These are phyloP conservation scores for Prunus fruticosa DNA, from an alignment of 306 rosid genomes.

Conservation along the genomic window DNA sequence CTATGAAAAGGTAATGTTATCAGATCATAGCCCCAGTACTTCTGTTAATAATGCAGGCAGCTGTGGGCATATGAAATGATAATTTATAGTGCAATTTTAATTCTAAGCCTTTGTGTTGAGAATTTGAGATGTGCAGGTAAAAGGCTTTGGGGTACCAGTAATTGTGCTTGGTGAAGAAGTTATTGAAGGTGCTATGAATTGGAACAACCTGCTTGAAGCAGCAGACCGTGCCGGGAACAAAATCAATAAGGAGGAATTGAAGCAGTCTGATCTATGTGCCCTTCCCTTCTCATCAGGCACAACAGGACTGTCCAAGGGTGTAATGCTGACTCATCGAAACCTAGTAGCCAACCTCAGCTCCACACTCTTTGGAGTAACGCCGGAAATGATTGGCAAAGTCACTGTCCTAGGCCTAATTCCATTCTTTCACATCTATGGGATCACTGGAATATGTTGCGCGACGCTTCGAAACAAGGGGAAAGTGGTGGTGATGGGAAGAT, in stretches of 20 bases:
- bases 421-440: constrained; percentile 89
- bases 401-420: constrained; percentile 80
- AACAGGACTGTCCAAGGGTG: constrained; percentile 90
- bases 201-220: constrained; percentile 77
- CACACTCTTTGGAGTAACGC: constrained; percentile 55
- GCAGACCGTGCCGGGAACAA: constrained; percentile 53
- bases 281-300: constrained; percentile 98
- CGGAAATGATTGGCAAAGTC: constrained; percentile 65
- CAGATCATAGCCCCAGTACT: background rate
- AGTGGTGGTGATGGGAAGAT: constrained; percentile 87
- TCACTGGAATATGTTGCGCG: constrained; percentile 92
- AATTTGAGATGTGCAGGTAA: constrained; percentile 46
- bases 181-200: constrained; percentile 67
- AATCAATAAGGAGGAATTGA: constrained; percentile 22
- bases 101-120: background rate
- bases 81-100: background rate
- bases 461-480: constrained; percentile 77
- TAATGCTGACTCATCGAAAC: constrained; percentile 79
- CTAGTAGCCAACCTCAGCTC: constrained; percentile 85
- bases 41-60: background rate
- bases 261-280: constrained; percentile 78
- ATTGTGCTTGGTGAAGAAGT: constrained; percentile 60
- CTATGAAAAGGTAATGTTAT: constrained; percentile 58
- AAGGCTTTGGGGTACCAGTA: constrained; percentile 55
- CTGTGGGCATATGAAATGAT: background rate